Conservation (phyloP, 768 basidiomycete species). For the Boletus reticuloceps region DNA sequence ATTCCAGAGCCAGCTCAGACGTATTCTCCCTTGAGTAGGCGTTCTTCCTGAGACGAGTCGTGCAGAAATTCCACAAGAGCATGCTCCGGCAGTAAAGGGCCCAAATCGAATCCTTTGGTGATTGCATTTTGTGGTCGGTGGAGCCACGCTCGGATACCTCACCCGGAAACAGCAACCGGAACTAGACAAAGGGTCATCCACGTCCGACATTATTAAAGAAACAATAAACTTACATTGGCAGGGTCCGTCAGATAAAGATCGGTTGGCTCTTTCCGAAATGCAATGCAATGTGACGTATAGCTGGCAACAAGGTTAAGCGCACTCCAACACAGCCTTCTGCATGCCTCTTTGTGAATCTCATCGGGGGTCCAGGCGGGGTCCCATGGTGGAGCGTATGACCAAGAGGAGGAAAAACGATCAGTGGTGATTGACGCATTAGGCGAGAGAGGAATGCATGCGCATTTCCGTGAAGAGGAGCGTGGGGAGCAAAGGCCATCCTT, state of each 20-base stretch:
- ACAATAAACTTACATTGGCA: constrained; percentile 51
- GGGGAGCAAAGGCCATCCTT: constrained; percentile 29
- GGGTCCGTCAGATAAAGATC: constrained; percentile 62
- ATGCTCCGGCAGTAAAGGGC: constrained; percentile 79
- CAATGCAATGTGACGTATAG: constrained; percentile 67
- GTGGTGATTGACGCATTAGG: constrained; percentile 30
- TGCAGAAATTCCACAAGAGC: constrained; percentile 75
- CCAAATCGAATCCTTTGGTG: constrained; percentile 78
- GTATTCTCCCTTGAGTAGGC: constrained; percentile 47
- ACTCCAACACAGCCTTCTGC: constrained; percentile 75
- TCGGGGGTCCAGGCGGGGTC: constrained; percentile 51
- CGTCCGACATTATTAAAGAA: constrained; percentile 1
- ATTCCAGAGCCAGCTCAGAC: constrained; percentile 56
- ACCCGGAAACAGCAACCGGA: constrained; percentile 67
- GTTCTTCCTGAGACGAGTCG: constrained; percentile 46
- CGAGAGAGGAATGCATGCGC: constrained; percentile 45
- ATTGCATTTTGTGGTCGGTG: constrained; percentile 41
- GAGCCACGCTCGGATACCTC: constrained; percentile 58
- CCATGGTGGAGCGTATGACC: constrained; percentile 60
- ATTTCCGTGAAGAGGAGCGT: constrained; percentile 34
- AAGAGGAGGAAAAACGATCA: constrained; percentile 40
- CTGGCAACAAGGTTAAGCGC: constrained; percentile 66
- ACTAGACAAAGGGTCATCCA: constrained; percentile 14
- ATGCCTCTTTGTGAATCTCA: constrained; percentile 65
- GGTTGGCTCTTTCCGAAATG: constrained; percentile 56